These are phyloP conservation scores for Scopulariopsis brevicaulis DNA, from an alignment of 2,329 filamentous ascomycete genomes.

Conservation along the genomic window DNA sequence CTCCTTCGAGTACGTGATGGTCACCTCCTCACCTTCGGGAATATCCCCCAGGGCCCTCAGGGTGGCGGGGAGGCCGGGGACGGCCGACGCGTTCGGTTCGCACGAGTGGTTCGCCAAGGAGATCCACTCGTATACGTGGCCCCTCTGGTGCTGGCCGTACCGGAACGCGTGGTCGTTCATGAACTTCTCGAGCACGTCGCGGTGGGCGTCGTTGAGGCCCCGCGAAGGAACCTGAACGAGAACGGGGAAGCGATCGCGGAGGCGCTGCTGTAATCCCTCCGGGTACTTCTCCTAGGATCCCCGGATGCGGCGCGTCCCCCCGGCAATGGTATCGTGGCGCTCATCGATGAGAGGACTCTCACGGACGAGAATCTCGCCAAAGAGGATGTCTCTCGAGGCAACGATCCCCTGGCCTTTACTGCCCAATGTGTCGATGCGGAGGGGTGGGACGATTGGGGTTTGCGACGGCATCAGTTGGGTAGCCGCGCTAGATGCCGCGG, in stretches of 20 bases:
- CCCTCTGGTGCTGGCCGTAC: constrained; percentile 15
- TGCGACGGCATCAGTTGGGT: background rate
- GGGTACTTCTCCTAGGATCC: constrained; percentile 1
- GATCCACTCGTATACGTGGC: constrained; percentile 5
- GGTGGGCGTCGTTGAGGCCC: background rate
- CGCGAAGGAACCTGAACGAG: background rate
- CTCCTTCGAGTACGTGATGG: constrained; percentile 1
- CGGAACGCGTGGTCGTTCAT: constrained; percentile 1
- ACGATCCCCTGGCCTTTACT: background rate
- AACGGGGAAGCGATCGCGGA: background rate
- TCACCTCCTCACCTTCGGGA: background rate
- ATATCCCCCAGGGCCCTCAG: constrained; percentile 8
- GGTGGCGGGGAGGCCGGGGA: background rate
- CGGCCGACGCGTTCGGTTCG: background rate
- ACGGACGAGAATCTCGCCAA: background rate
- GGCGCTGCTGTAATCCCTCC: background rate
- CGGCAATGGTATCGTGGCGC: constrained; percentile 11
- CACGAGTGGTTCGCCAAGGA: background rate
- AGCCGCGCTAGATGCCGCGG: background rate
- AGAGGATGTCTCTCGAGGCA: background rate
- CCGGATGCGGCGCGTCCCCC: background rate
- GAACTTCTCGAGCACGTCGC: background rate
- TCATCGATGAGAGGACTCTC: constrained; percentile 16
- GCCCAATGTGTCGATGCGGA: background rate
- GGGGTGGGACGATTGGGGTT: background rate